A percentile compares a stretch with the other conserved stretches of the same genome.
phyloP scores from a whole-genome alignment of 1,284 basidiomycete species.

The Ceratobasidium theobromae region DNA sequence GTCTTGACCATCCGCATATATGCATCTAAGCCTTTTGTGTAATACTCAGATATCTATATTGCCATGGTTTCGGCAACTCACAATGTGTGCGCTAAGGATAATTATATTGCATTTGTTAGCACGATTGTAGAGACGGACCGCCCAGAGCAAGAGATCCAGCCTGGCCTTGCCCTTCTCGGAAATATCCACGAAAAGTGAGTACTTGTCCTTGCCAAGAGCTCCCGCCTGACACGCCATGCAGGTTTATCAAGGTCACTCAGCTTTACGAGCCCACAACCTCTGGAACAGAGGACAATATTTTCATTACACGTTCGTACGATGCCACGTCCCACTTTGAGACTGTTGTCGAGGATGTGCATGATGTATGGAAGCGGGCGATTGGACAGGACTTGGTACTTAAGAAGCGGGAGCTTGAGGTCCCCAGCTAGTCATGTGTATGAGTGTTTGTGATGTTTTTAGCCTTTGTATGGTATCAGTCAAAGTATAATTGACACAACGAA shows the following conservation, averaged over 20 bases:
- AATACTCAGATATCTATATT: constrained; percentile 88
- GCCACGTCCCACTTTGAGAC: constrained; percentile 99
- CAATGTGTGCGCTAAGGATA: constrained; percentile 93
- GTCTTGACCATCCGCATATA: constrained; percentile 13
- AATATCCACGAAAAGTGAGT: constrained; percentile 92
- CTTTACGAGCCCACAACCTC: constrained; percentile 86
- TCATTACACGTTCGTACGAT: constrained; percentile 97
- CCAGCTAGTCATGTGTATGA: constrained; percentile 39
- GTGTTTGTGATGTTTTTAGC: neutral
- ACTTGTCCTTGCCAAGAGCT: neutral
- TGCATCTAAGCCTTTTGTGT: constrained; percentile 29
- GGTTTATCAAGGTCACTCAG: constrained; percentile 88
- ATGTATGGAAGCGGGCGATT: constrained; percentile 86
- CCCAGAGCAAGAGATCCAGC: constrained; percentile 90
- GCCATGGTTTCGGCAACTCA: constrained; percentile 96
- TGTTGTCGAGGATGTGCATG: constrained; percentile 90
- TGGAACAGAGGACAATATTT: constrained; percentile 85
- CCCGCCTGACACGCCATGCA: constrained; percentile 42
- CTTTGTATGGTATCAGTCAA: neutral
- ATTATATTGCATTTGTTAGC: constrained; percentile 97
- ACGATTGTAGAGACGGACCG: constrained; percentile 96
- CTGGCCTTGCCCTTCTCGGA: constrained; percentile 91
- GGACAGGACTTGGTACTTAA: constrained; percentile 77
- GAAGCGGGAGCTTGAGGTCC: constrained; percentile 74
- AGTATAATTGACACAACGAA: too few relatives aligned